phyloP scores from a whole-genome alignment of 495 filamentous ascomycete species.

The Penicillium riverlandense region DNA sequence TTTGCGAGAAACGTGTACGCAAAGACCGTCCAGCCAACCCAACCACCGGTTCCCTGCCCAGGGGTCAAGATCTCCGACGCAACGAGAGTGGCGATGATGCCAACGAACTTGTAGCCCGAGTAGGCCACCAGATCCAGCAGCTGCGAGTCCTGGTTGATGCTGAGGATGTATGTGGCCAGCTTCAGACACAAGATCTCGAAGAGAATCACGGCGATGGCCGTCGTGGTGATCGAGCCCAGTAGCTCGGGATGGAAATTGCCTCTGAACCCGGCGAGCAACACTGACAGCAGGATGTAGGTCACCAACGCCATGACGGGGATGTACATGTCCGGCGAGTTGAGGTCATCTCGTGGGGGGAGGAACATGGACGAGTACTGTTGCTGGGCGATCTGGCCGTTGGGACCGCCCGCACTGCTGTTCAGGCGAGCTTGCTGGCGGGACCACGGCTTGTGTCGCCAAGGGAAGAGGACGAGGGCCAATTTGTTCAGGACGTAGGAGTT shows the following conservation, averaged over 20 bases:
- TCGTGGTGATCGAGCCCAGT: conserved; percentile 79
- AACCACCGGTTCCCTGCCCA: conserved; percentile 72
- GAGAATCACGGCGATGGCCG: conserved; percentile 69
- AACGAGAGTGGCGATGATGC: conserved; percentile 79
- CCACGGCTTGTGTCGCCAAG: conserved; percentile 96
- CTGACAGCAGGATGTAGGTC: conserved; percentile 91
- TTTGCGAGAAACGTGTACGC: conserved; percentile 86
- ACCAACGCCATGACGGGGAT: conserved; percentile 84
- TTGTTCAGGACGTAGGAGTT: conserved; percentile 86
- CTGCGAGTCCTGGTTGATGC: conserved; percentile 81
- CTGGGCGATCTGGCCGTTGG: conserved; percentile 51
- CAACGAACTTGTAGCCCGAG: conserved; percentile 97
- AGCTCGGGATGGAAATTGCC: conserved; percentile 92
- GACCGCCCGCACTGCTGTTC: conserved; percentile 45
- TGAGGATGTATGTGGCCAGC: conserved; percentile 85
- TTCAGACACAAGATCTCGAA: conserved; percentile 87
- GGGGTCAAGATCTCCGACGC: conserved; percentile 69
- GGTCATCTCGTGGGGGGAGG: conserved; percentile 89
- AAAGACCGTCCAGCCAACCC: conserved; percentile 85
- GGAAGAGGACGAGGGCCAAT: conserved; percentile 85
- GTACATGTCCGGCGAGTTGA: conserved; percentile 99
- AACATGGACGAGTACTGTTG: conserved; percentile 71
- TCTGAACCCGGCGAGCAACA: conserved; percentile 82
- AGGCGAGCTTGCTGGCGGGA: conserved; percentile 61
- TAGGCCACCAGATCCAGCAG: conserved; percentile 91